phyloP scores from a whole-genome alignment of 371 early-diverging fungal genomes.

The Apophysomyces variabilis region DNA sequence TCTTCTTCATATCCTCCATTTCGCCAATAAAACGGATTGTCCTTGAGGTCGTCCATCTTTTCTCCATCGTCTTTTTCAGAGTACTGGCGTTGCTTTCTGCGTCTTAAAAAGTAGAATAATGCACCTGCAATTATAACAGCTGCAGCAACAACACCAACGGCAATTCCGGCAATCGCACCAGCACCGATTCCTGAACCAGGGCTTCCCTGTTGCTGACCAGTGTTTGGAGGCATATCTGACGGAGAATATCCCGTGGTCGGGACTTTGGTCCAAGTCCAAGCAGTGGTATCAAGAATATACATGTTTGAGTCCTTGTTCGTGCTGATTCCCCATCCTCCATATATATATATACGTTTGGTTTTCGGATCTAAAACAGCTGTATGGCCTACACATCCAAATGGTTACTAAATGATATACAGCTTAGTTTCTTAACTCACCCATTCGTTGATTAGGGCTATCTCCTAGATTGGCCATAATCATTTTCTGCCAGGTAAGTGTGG shows the following conservation, averaged over 20 bases:
- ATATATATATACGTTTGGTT: conserved; percentile 27
- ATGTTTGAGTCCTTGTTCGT: conserved; percentile 29
- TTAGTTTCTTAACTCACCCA: conserved; percentile 35
- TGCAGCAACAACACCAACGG: conserved; percentile 27
- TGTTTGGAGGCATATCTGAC: not conserved
- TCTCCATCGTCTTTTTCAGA: not conserved
- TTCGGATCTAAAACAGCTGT: conserved; percentile 13
- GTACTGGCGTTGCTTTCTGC: conserved; percentile 10
- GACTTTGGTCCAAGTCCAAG: conserved; percentile 32
- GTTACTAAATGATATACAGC: not conserved
- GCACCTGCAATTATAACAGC: conserved; percentile 14
- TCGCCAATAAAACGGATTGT: conserved; percentile 18
- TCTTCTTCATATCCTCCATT: conserved; percentile 15
- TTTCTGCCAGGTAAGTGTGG: conserved; percentile 37
- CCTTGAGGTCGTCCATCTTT: conserved; percentile 15
- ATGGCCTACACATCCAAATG: conserved; percentile 10
- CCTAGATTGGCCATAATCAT: conserved; percentile 24
- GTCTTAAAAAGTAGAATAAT: conserved; percentile 15
- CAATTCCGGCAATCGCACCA: conserved; percentile 16
- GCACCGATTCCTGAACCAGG: not conserved
- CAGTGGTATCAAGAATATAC: conserved; percentile 26
- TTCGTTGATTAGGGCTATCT: conserved; percentile 39
- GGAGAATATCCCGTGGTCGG: conserved; percentile 19
- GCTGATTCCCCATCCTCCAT: conserved; percentile 38
- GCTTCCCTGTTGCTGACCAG: not conserved